A percentile compares a stretch with the other conserved stretches of the same genome.
Conservation (phyloP, 441 rosid genomes). For the Croton laevigatus region DNA sequence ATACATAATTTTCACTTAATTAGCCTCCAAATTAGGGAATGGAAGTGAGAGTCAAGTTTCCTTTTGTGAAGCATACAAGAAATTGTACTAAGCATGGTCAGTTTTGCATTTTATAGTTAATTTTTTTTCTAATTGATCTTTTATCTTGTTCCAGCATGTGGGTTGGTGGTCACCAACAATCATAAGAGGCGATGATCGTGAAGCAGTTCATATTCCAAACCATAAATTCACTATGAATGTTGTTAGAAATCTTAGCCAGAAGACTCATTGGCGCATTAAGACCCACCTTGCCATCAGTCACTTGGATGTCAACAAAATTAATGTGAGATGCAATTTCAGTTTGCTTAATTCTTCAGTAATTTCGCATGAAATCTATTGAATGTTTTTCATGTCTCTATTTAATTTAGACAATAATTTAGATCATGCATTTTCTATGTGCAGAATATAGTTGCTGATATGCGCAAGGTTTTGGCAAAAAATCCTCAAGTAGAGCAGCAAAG, state of each 20-base stretch:
- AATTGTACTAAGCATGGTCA: background rate
- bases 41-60: slow-evolving; percentile 6
- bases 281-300: slow-evolving; percentile 93
- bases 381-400: slow-evolving; percentile 6
- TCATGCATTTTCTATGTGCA: slow-evolving; percentile 29
- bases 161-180: slow-evolving; percentile 99
- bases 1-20: background rate
- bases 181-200: slow-evolving; percentile 96
- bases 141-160: slow-evolving; percentile 62
- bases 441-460: slow-evolving; percentile 94
- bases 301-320: slow-evolving; percentile 75
- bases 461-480: slow-evolving; percentile 91
- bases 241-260: slow-evolving; percentile 91
- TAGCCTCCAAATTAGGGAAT: slow-evolving; percentile 10
- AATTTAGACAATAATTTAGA: slow-evolving; percentile 10
- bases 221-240: slow-evolving; percentile 85
- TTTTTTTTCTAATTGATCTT: slow-evolving; percentile 13
- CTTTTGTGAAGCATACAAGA: slow-evolving; percentile 1
- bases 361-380: background rate
- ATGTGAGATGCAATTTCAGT: slow-evolving; percentile 45
- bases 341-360: slow-evolving; percentile 20
- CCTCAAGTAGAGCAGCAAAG: slow-evolving; percentile 96
- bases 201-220: slow-evolving; percentile 96
- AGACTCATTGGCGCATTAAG: slow-evolving; percentile 97
- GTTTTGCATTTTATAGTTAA: background rate